Conservation (phyloP, 805 yeast genomes). For the Pichia exigua region DNA sequence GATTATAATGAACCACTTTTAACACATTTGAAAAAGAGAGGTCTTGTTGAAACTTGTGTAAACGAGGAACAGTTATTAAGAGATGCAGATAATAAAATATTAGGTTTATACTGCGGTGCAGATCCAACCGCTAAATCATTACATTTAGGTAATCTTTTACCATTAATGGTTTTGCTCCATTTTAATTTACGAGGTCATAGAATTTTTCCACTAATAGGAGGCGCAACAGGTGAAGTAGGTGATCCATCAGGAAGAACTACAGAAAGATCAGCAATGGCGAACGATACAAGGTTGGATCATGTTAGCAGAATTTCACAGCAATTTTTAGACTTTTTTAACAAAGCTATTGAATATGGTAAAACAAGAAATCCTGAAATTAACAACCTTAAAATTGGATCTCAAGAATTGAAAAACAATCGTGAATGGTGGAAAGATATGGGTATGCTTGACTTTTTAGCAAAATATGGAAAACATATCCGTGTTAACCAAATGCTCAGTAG, state of each 20-base stretch:
- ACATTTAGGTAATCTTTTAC: constrained; percentile 86
- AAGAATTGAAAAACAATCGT: constrained; percentile 47
- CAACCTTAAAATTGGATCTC: constrained; percentile 11
- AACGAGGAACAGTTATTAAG: constrained; percentile 26
- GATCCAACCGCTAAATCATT: constrained; percentile 90
- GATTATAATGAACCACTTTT: constrained; percentile 35
- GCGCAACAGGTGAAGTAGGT: constrained; percentile 94
- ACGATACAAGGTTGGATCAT: constrained; percentile 44
- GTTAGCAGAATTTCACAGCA: constrained; percentile 54
- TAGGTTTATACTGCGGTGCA: constrained; percentile 84
- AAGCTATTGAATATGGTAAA: constrained; percentile 56
- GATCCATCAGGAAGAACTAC: constrained; percentile 90
- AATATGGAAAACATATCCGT: constrained; percentile 70
- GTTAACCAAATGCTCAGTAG: constrained; percentile 82
- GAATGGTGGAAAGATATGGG: constrained; percentile 81
- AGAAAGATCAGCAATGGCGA: constrained; percentile 60
- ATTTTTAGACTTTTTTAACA: constrained; percentile 48
- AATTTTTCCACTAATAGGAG: constrained; percentile 80
- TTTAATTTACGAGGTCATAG: constrained; percentile 79
- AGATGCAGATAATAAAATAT: constrained; percentile 25
- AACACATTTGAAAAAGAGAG: constrained; percentile 35
- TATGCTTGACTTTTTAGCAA: constrained; percentile 70
- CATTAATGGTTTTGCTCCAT: constrained; percentile 77
- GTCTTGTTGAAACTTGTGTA: constrained; percentile 36
- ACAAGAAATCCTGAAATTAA: constrained; percentile 32